phyloP scores from a whole-genome alignment of 2,329 filamentous ascomycete genomes.

The Aspergillus calidoustus region DNA sequence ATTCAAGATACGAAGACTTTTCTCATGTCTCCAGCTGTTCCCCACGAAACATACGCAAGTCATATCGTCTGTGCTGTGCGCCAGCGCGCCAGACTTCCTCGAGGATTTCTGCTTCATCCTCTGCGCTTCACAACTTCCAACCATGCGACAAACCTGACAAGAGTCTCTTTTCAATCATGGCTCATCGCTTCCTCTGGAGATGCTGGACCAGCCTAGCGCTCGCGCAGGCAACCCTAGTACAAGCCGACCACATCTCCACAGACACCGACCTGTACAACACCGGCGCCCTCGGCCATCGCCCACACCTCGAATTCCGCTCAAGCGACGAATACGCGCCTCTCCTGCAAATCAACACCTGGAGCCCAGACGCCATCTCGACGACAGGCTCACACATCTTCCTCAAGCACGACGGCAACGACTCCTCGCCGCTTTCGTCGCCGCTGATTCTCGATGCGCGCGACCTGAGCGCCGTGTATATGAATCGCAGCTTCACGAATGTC shows the following conservation, averaged over 20 bases:
- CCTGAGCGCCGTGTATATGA: constrained; percentile 15
- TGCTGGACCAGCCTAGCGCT: background rate
- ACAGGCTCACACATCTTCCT: constrained; percentile 18
- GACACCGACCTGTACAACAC: background rate
- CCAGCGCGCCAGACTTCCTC: background rate
- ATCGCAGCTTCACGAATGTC: constrained; percentile 16
- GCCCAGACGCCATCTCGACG: constrained; percentile 5
- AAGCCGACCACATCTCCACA: background rate
- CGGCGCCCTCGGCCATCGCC: constrained; percentile 14
- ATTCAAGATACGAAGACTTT: background rate
- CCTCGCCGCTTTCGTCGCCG: constrained; percentile 13
- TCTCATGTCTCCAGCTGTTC: background rate
- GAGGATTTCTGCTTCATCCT: background rate
- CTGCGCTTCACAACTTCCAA: background rate
- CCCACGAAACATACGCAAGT: constrained; percentile 1
- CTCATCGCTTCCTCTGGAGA: background rate
- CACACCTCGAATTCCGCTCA: constrained; percentile 15
- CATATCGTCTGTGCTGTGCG: background rate
- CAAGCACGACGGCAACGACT: constrained; percentile 16
- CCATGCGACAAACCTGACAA: background rate
- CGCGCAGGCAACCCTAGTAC: background rate
- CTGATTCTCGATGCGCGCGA: constrained; percentile 15
- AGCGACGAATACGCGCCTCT: constrained; percentile 16
- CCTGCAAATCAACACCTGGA: constrained; percentile 15
- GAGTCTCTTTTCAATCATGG: background rate